Conservation (phyloP, 129 eudicot species). For the Lonicera japonica region DNA sequence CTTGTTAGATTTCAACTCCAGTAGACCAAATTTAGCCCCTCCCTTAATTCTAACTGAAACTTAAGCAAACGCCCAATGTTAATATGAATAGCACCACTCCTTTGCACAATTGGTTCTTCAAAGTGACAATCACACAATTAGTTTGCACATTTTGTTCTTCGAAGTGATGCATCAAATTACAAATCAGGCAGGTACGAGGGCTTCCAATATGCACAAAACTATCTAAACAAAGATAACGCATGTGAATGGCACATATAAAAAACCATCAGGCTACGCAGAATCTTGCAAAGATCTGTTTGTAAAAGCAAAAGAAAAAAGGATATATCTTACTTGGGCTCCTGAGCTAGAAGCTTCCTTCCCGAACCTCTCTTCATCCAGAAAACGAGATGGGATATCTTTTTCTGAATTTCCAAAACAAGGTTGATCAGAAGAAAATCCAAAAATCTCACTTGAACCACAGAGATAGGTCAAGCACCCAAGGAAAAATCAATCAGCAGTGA, state of each 20-base stretch:
- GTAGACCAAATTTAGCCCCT: no score
- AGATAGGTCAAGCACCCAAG: neutral
- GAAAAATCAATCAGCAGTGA: neutral
- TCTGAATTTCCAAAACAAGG: constrained; percentile 34
- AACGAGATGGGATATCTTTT: constrained; percentile 78
- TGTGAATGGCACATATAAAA: neutral
- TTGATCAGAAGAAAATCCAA: no score
- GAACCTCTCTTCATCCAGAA: constrained; percentile 69
- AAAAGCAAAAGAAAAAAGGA: neutral
- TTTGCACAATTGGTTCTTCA: no score
- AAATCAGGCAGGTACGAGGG: neutral
- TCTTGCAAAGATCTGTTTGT: neutral
- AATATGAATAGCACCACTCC: no score
- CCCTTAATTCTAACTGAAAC: no score
- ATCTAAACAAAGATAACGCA: neutral
- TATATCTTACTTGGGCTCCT: constrained; percentile 67
- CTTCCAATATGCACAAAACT: neutral
- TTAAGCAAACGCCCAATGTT: no score
- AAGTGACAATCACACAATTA: no score
- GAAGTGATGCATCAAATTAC: neutral
- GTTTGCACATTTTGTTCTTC: no score
- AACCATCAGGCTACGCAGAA: neutral
- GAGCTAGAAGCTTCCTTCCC: constrained; percentile 87
- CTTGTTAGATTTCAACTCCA: no score
- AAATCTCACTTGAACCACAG: neutral